Conservation (phyloP, 2,329 filamentous ascomycete genomes). For the Botrytis porri region DNA sequence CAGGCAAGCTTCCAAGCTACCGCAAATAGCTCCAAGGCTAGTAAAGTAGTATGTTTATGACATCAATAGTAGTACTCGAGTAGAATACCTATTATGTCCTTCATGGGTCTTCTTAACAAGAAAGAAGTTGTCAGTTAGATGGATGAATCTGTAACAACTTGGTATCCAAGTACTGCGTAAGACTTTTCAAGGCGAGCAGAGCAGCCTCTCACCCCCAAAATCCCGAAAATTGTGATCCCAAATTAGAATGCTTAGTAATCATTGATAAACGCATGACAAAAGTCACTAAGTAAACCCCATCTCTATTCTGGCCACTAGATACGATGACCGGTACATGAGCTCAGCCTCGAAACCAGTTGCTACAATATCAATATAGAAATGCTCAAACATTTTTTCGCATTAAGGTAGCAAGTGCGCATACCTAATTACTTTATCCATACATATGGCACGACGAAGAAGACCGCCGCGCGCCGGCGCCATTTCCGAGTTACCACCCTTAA, state of each 20-base stretch:
- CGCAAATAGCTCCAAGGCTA: conserved; percentile 3
- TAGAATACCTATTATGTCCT: not conserved
- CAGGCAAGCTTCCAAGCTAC: conserved; percentile 15
- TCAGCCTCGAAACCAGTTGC: not conserved
- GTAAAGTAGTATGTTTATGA: not conserved
- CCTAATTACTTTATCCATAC: not conserved
- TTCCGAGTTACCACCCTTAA: conserved; percentile 62
- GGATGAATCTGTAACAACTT: not conserved
- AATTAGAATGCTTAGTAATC: conserved; percentile 9
- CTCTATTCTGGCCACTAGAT: conserved; percentile 5
- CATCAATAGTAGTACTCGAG: not conserved
- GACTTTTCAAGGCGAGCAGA: not conserved
- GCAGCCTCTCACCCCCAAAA: not conserved
- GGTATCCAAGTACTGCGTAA: not conserved
- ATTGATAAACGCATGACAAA: not conserved
- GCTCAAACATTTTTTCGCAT: not conserved
- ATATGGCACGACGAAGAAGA: conserved; percentile 50
- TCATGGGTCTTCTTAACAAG: not conserved
- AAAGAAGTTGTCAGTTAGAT: not conserved
- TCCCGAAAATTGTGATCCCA: not conserved
- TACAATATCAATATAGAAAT: conserved; percentile 8
- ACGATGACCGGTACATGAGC: not conserved
- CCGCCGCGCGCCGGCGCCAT: conserved; percentile 64
- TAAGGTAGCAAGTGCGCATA: conserved; percentile 13
- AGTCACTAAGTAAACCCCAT: not conserved